A percentile compares a stretch with the other conserved stretches of the same genome.
These are phyloP conservation scores for Kodamaea arcana DNA, from an alignment of 1,139 yeast species.

Conservation along the genomic window DNA sequence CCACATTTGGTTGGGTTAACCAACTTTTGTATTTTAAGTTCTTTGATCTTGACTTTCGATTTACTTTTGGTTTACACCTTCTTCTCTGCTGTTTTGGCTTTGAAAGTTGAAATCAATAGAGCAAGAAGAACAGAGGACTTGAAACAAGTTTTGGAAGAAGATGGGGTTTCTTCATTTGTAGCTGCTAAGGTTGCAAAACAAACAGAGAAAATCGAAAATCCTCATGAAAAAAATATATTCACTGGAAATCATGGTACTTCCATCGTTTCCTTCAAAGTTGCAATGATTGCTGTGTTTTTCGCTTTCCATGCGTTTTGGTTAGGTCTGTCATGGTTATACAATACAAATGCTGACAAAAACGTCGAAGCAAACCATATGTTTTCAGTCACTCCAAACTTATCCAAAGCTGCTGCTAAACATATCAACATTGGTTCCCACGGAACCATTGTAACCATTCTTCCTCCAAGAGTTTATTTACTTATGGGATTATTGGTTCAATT, in stretches of 20 bases:
- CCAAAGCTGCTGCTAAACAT: slow-evolving; percentile 38
- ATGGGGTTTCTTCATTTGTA: slow-evolving; percentile 75
- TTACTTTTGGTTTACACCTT: slow-evolving; percentile 75
- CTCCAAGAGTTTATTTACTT: slow-evolving; percentile 68
- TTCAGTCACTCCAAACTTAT: slow-evolving; percentile 31
- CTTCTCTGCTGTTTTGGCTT: slow-evolving; percentile 78
- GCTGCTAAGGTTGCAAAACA: slow-evolving; percentile 56
- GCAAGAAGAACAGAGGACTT: slow-evolving; percentile 83
- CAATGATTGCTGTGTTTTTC: slow-evolving; percentile 64
- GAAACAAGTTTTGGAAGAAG: slow-evolving; percentile 85
- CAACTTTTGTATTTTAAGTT: slow-evolving; percentile 78
- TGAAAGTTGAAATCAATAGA: slow-evolving; percentile 85
- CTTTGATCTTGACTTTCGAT: slow-evolving; percentile 72
- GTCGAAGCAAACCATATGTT: slow-evolving; percentile 19
- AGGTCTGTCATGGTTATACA: slow-evolving; percentile 70
- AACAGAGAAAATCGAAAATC: slow-evolving; percentile 15
- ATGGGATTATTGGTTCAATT: slow-evolving; percentile 57
- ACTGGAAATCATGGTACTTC: slow-evolving; percentile 22
- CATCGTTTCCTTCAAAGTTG: slow-evolving; percentile 59
- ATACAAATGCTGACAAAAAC: slow-evolving; percentile 20
- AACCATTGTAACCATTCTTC: slow-evolving; percentile 62
- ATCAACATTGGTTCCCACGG: slow-evolving; percentile 45
- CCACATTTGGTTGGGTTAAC: slow-evolving; percentile 69
- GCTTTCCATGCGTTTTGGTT: slow-evolving; percentile 73
- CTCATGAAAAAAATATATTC: neutral